Evolutionary conservation across 495 filamentous ascomycete genomes (phyloP).

Genomic region (Rostrohypoxylon terebratum): DNA sequence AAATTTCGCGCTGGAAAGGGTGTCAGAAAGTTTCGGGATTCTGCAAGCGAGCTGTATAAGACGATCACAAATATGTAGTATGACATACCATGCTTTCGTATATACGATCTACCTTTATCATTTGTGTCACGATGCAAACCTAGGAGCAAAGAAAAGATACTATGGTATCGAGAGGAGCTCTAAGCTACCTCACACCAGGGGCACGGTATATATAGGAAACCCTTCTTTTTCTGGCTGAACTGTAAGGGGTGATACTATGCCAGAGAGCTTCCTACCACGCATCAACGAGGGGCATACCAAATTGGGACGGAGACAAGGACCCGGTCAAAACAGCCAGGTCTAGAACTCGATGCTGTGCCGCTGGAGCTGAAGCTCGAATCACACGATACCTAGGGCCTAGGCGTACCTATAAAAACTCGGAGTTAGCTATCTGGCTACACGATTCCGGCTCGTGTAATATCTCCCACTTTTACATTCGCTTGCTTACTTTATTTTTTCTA

Average conservation of each 20-base stretch:
- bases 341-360: neutral
- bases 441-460: neutral
- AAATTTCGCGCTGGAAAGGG: neutral
- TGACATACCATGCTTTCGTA: too few relatives aligned
- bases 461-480: neutral
- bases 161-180: too few relatives aligned
- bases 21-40: neutral
- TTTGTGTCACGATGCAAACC: too few relatives aligned
- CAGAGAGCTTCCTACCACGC: too few relatives aligned
- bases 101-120: too few relatives aligned
- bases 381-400: neutral
- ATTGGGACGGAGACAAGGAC: neutral
- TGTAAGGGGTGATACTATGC: too few relatives aligned
- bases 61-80: constrained; percentile 2
- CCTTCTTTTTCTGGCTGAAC: too few relatives aligned
- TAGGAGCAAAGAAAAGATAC: too few relatives aligned
- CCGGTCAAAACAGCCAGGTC: neutral
- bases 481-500: neutral
- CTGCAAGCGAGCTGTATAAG: neutral
- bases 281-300: neutral
- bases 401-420: neutral
- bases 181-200: too few relatives aligned
- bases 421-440: neutral
- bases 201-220: too few relatives aligned
- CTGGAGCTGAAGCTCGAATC: neutral